Base-by-base conservation (phyloP, 2,329 filamentous ascomycete genomes). In the Neurospora sp. region DNA sequence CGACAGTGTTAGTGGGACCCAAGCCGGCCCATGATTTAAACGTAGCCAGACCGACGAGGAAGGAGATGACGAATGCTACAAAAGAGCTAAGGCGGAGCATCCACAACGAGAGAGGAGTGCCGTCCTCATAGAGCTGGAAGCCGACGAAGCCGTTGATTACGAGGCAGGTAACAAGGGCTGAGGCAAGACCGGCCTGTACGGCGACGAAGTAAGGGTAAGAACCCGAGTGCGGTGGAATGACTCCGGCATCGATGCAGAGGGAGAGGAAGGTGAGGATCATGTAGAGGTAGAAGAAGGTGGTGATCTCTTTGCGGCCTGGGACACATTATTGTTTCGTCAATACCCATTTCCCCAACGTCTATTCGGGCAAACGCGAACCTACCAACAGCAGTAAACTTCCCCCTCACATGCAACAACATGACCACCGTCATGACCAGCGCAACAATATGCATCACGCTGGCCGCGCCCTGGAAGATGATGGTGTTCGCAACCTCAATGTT, bases 341-440 rank as follows among this genome's bases (percentile, higher is more conserved):
- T 52, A 70, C 52, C n/a, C 11, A 57, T 69, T 67, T n/a, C 38
- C 28, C 40, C 12, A 66, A 66, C 28, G 10, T 68, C 23, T 68
- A 33, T 17, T 10, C 66, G 4, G 33, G 41, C 12, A 46, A 38
- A 37, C 4, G 38, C 38, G 39, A 81, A 81, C 91, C 71, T 86
- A 95, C 92, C 95, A 76, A 99, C 96, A 77, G 96, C 96, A 28
- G 96, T 99, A 81, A 99, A 99, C 82, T 99, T 99, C 76, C 92
- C 95, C 76, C 96, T 88, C 73, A 99, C 92, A 80, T 99, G 96
- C 73, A 99, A 85, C 72, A 99, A 93, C 96, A 99, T 99, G 77
- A 97, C 91, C 8, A 95, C 91, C 4, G 93, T 96, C 95, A 99
- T 97, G 75, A 89, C 84, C 71, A 99, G 84, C 15, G 95, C 92